Evolutionary conservation across 176 grass and related monocot genomes (phyloP).

Genomic region (Zoysia pacifica): DNA sequence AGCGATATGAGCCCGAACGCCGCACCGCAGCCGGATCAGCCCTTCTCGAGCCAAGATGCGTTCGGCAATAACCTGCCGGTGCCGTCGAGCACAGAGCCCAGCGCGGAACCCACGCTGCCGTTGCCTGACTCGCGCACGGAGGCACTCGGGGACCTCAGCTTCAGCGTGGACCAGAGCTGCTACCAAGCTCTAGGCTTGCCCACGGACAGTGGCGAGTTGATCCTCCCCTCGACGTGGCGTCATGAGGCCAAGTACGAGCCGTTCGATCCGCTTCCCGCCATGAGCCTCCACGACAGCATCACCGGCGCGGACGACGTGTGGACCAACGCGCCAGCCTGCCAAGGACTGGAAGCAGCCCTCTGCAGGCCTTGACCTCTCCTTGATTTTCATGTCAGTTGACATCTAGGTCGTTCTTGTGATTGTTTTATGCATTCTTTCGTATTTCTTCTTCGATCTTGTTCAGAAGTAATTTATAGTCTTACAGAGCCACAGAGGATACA

Average conservation of each 20-base stretch:
- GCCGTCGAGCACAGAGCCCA: constrained; percentile 14
- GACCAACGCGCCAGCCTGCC: constrained; percentile 41
- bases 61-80: constrained; percentile 7
- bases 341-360: constrained; percentile 59
- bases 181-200: constrained; percentile 47
- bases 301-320: constrained; percentile 37
- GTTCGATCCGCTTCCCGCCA: constrained; percentile 34
- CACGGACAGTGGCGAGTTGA: constrained; percentile 23
- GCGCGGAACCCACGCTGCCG: background rate
- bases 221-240: constrained; percentile 42
- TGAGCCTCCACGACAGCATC: constrained; percentile 34
- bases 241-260: constrained; percentile 39
- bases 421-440: background rate
- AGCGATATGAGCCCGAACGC: constrained; percentile 24
- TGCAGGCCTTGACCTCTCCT: constrained; percentile 30
- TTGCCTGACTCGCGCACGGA: background rate
- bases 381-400: background rate
- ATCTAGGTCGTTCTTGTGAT: background rate
- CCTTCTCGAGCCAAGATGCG: background rate
- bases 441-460: constrained; percentile 14
- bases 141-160: constrained; percentile 23
- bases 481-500: constrained; percentile 30
- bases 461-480: constrained; percentile 47
- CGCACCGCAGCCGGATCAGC: background rate
- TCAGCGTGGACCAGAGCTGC: constrained; percentile 51